Evolutionary conservation across 805 yeast species (phyloP).

Genomic region (Wickerhamomyces subpelliculosus): DNA sequence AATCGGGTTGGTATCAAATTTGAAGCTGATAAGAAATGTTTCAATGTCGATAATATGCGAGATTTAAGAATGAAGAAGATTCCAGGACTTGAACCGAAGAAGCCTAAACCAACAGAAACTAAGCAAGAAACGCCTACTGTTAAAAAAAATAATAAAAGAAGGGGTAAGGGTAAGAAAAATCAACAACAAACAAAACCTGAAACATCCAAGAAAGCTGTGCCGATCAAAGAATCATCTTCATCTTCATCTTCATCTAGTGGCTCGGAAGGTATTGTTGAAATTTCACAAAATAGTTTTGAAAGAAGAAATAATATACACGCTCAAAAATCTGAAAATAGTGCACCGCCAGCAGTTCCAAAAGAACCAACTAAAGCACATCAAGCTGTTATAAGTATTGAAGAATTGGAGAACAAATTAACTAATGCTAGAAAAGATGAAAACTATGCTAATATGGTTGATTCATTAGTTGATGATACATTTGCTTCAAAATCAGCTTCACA

Average conservation of each 20-base stretch:
- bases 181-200: not conserved
- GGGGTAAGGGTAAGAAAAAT: not conserved
- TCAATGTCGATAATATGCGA: conserved; percentile 11
- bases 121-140: not conserved
- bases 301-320: not conserved
- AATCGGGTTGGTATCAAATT: conserved; percentile 25
- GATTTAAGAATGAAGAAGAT: not conserved
- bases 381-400: conserved; percentile 6
- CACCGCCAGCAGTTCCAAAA: not conserved
- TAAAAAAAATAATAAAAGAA: not conserved
- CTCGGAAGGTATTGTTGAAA: conserved; percentile 1
- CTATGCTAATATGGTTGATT: conserved; percentile 23
- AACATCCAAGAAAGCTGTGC: not conserved
- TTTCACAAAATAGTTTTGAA: conserved; percentile 1
- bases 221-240: not conserved
- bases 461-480: conserved; percentile 20
- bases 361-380: not conserved
- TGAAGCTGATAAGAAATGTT: conserved; percentile 10
- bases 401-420: conserved; percentile 6
- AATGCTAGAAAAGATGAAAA: conserved; percentile 1
- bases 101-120: not conserved
- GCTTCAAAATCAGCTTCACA: not conserved
- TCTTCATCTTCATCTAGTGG: not conserved
- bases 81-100: not conserved
- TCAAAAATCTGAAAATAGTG: not conserved